phyloP scores from a whole-genome alignment of 148 eudicot genomes.

The Rhododendron mucronatum region DNA sequence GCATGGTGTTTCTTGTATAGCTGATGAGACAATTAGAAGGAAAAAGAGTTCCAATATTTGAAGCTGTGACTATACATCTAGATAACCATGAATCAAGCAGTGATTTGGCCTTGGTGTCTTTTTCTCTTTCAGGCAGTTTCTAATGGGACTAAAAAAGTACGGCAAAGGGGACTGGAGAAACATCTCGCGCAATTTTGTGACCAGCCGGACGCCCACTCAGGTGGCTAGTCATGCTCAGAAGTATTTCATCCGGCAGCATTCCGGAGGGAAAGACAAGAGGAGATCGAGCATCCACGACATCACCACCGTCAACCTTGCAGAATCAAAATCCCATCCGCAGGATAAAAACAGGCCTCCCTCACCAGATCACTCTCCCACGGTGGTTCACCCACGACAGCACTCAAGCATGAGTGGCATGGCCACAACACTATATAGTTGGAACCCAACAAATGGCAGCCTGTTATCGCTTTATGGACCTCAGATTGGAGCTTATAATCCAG shows the following conservation, averaged over 20 bases:
- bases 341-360: conserved; percentile 16
- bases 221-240: conserved; percentile 69
- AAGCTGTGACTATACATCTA: not conserved
- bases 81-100: not conserved
- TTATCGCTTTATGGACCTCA: conserved; percentile 8
- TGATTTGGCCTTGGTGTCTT: not conserved
- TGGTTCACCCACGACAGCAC: conserved; percentile 14
- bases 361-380: conserved; percentile 9
- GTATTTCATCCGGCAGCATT: conserved; percentile 49
- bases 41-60: not conserved
- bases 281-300: conserved; percentile 63
- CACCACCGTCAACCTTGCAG: conserved; percentile 37
- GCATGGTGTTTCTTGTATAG: not conserved
- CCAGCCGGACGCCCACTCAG: conserved; percentile 51
- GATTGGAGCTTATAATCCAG: conserved; percentile 17
- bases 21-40: not conserved
- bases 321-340: conserved; percentile 27
- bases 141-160: conserved; percentile 52
- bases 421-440: conserved; percentile 18
- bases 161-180: conserved; percentile 73
- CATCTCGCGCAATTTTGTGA: conserved; percentile 58
- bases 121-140: conserved; percentile 42
- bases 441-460: conserved; percentile 11
- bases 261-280: conserved; percentile 55
- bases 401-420: conserved; percentile 16